These are phyloP conservation scores for Verbascum thapsus DNA, from an alignment of 257 asterid genomes.

Conservation along the genomic window DNA sequence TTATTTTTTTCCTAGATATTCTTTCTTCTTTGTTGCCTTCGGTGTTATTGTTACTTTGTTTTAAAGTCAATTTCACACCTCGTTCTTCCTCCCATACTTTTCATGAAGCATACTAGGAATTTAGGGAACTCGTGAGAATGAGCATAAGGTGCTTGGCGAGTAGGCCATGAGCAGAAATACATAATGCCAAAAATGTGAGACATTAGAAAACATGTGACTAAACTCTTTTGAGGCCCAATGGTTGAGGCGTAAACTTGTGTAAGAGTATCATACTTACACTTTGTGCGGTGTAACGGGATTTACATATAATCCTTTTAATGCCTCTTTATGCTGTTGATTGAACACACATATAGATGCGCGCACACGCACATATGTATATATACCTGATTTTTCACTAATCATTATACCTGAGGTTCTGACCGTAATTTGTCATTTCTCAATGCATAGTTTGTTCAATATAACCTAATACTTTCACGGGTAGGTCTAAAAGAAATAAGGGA, in stretches of 20 bases:
- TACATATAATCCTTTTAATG: neutral
- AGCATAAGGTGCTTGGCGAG: neutral
- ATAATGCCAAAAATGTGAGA: neutral
- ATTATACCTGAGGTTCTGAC: too few species aligned
- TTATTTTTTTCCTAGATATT: neutral
- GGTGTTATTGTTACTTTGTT: neutral
- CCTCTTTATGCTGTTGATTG: neutral
- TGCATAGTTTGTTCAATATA: neutral
- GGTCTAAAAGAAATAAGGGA: constrained; percentile 13
- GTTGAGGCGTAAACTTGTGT: constrained; percentile 2
- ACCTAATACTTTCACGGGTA: neutral
- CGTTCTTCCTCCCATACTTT: neutral
- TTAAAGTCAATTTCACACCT: neutral
- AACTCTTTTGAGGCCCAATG: neutral
- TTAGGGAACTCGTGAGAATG: neutral
- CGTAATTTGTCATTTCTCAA: too few species aligned
- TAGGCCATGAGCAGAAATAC: constrained; percentile 4
- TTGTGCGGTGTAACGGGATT: neutral
- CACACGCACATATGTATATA: too few species aligned
- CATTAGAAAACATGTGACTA: neutral
- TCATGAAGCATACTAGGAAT: neutral
- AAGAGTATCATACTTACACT: neutral
- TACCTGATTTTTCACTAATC: too few species aligned
- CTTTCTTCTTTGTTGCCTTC: neutral
- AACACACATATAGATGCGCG: too few species aligned